Base-by-base conservation (phyloP, 163 green algal species). In the Scenedesmus sp. region DNA sequence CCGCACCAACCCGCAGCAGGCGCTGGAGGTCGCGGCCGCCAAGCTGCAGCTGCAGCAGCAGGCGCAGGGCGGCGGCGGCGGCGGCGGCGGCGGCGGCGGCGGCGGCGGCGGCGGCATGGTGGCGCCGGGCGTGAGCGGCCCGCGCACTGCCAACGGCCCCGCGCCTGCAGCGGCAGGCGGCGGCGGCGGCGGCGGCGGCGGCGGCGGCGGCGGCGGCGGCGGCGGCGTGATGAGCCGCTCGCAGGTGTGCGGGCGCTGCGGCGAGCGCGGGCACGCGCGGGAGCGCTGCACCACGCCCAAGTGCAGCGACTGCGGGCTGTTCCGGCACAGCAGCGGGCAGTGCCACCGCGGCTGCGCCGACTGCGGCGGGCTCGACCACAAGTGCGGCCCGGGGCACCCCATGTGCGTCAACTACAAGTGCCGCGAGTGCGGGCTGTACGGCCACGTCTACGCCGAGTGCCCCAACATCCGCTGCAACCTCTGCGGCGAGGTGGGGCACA, bases 341-440 rank as follows among this genome's bases (percentile, higher is more conserved):
- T 77, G 69, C 69, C 45, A 22, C 34, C 39, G 44, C 26, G 34
- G 9, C 31, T 77, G 69, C n/a, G 4, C 18, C 1, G 34, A 22
- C 20, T 77, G 69, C 18, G 69, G 69, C 9, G 69, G 54, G 14
- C 29, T 58, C 4, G 69, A 77, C 54, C 69, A 77, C 54, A 67
- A 58, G 36, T 50, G 20, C 11, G 69, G 69, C 1, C 69, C 53
- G 9, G 69, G 69, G 4, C 39, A 69, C 69, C 69, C 69, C 24
- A 67, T 77, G 69, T 77, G 69, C 69, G 66, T 47, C 22, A 77
- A 67, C 54, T 77, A 77, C 69, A 77, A 77, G 69, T 77, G 69
- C 54, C 53, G 69, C 14, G 69, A 77, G 54, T 77, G 69, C 57
- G 69, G 69, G 7, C 54, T 77, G 69, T 77, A 77, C 26, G 69